These are phyloP conservation scores for Morella rubra DNA, from an alignment of 306 rosid species.

Conservation along the genomic window DNA sequence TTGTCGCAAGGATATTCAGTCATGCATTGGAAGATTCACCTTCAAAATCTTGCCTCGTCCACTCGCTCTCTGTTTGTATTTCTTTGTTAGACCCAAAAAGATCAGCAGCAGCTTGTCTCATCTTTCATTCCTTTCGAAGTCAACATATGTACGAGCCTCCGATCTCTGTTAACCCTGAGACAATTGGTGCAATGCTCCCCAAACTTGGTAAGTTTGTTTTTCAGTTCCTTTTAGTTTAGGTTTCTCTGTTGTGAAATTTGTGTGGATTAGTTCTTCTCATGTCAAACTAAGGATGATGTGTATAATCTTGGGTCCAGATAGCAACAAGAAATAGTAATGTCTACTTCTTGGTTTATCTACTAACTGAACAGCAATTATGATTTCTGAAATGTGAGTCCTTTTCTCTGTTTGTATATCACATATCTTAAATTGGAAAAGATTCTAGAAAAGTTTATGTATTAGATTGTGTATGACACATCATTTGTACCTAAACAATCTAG, in stretches of 20 bases:
- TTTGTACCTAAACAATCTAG: too few species aligned
- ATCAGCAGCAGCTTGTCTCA: conserved; percentile 57
- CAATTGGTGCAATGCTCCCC: conserved; percentile 85
- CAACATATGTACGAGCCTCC: conserved; percentile 88
- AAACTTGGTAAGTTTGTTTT: conserved; percentile 66
- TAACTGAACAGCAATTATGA: too few species aligned
- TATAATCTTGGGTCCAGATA: too few species aligned
- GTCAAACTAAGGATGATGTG: background rate
- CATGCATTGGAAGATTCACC: conserved; percentile 90
- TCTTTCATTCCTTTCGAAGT: conserved; percentile 83
- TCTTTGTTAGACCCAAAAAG: conserved; percentile 95
- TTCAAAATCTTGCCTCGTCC: conserved; percentile 77
- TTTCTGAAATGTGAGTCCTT: too few species aligned
- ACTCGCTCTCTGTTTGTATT: conserved; percentile 90
- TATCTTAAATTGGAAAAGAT: too few species aligned
- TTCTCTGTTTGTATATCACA: too few species aligned
- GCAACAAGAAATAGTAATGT: too few species aligned
- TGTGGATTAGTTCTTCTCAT: background rate
- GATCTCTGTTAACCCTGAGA: conserved; percentile 71
- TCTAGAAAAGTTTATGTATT: too few species aligned
- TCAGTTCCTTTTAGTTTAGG: conserved; percentile 13
- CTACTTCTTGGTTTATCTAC: too few species aligned
- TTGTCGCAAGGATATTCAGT: conserved; percentile 70
- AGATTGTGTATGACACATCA: too few species aligned
- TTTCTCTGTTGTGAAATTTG: background rate